Evolutionary conservation across 805 yeast species (phyloP).

Genomic region (Candida xyloterini): DNA sequence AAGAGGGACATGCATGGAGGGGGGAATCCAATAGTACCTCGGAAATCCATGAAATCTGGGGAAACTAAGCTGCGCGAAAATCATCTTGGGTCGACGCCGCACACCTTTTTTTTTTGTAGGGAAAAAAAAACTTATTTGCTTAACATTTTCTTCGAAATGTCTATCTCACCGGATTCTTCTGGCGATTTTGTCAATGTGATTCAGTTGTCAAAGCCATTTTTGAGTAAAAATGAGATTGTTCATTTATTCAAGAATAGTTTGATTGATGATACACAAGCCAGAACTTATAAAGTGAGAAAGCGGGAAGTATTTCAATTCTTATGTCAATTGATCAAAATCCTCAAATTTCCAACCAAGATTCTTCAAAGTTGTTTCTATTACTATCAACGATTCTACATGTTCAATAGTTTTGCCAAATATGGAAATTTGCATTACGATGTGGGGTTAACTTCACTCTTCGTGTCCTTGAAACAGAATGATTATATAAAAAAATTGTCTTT

Average conservation of each 20-base stretch:
- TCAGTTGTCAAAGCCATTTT: slow-evolving; percentile 36
- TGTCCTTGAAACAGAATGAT: slow-evolving; percentile 79
- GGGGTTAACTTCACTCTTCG: slow-evolving; percentile 64
- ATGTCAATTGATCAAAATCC: slow-evolving; percentile 46
- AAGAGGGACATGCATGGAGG: neutral
- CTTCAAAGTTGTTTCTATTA: slow-evolving; percentile 68
- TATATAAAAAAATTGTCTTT: slow-evolving; percentile 73
- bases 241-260: slow-evolving; percentile 19
- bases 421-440: slow-evolving; percentile 49
- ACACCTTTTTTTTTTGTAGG: neutral
- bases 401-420: slow-evolving; percentile 55
- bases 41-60: slow-evolving; percentile 1
- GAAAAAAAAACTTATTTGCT: slow-evolving; percentile 3
- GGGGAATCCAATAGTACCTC: neutral
- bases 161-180: slow-evolving; percentile 14
- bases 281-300: slow-evolving; percentile 24
- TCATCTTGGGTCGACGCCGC: neutral
- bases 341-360: slow-evolving; percentile 69
- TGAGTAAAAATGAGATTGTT: slow-evolving; percentile 29
- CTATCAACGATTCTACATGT: slow-evolving; percentile 67
- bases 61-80: neutral
- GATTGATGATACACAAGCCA: slow-evolving; percentile 19
- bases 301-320: slow-evolving; percentile 50
- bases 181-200: slow-evolving; percentile 17
- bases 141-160: slow-evolving; percentile 6